Evolutionary conservation across 2,329 filamentous ascomycete species (phyloP), one percentile per base, ranked within the genome.

Genomic region (Pleomassaria siparia): DNA sequence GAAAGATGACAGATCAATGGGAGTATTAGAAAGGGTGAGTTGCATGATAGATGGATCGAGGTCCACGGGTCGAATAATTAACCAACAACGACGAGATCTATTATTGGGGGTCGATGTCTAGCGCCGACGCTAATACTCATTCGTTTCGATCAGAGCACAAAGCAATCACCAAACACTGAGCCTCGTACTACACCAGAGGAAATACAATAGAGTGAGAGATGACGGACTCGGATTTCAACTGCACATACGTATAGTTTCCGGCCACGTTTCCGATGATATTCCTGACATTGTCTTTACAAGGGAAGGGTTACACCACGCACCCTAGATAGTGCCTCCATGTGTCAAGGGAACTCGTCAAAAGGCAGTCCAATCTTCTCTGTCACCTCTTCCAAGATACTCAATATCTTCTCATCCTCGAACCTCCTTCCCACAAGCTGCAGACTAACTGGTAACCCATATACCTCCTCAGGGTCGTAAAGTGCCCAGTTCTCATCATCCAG

Each of bases 381-480:
- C 15, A 74, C 64, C 26, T 70, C 61, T 32, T 74, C 67, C 37
- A 72, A 37, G 5, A 71, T 68, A 22, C 67, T 65, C 7, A 76
- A 54, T 9, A 81, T 59, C 62, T 82, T 80, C 60, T 83, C 80
- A 50, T 84, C 81, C 37, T 80, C 74, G 46, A 77, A 76, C 39
- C 76, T 69, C 47, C 79, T 67, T 0, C 76, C 80, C 6, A 83
- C 77, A 18, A 83, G 59, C 58, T 83, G 80, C 47, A 83, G 56
- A 11, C 72, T 72, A 3, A 83, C 72, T 0, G 80, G 80, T 1
- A 76, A 74, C 48, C 76, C 76, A 13, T 66, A 56, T 51, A 77
- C 81, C 29, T 67, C 73, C 40, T 76, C 72, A 1, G 78, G 71
- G 15, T 72, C 71, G 58, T 76, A 81, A 25, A 78, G 56, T 21